Base-by-base conservation (phyloP, 345 rosid genomes). In the Eucalyptus regnans region DNA sequence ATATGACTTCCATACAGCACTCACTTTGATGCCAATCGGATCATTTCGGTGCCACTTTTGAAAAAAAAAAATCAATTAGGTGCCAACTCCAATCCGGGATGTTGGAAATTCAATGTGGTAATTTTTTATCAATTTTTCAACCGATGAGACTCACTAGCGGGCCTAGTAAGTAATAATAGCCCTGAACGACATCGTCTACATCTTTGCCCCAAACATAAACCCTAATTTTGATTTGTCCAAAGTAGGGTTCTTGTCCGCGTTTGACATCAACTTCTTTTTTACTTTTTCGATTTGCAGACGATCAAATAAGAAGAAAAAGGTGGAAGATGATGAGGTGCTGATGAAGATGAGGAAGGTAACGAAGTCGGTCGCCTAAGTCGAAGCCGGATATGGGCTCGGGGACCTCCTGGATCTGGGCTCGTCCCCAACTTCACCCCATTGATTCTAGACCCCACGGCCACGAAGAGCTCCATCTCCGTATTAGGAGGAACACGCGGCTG, bases 81-180 rank as follows among this genome's bases (percentile, higher is more conserved):
- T 56, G 29, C 12, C 0, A 56, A 56, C 62, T 56, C 12, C 1
- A 56, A 56, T 23, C 0, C 23, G 29, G 12, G 13, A 56, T 1
- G 1, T 25, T 0, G 29, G 1, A 56, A 56, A 56, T 23, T 25
- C 3, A 1, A 56, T 5, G 1, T 56, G 3, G 5, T 25, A 56
- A 56, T 56, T 56, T 56, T 56, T 56, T 23, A 56, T 56, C 29
- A 56, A 23, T 9, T 56, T 56, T 56, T 4, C 6, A 23, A 22
- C 6, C 0, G 3, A 56, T 0, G 3, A 56, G 13, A 25, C 29
- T 56, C 62, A 56, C 29, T 0, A 2, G 29, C 0, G 3, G 3
- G 29, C 3, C 6, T 23, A 56, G 29, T 4, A 1, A 56, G 3
- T 56, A 56, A 56, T 23, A 56, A 25, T 56, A 56, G 13, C 29